phyloP scores from a whole-genome alignment of 257 asterid species.

The Ocimum tenuiflorum region DNA sequence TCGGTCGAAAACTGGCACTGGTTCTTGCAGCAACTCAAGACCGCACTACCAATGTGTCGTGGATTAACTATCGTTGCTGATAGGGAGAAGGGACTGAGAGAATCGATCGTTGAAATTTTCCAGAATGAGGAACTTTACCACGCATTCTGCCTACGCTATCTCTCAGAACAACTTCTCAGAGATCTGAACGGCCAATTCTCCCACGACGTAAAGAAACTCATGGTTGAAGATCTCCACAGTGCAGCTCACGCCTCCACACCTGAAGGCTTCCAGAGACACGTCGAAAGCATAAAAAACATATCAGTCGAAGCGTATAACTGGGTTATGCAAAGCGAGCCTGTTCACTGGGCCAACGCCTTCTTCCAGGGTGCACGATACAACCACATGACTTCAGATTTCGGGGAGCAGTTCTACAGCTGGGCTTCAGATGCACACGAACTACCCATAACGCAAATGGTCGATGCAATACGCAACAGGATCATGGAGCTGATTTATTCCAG shows the following conservation, averaged over 20 bases:
- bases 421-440: slow-evolving; percentile 80
- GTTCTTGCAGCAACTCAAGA: slow-evolving; percentile 78
- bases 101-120: slow-evolving; percentile 63
- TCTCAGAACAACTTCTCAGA: slow-evolving; percentile 72
- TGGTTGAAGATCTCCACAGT: slow-evolving; percentile 66
- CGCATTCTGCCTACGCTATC: slow-evolving; percentile 67
- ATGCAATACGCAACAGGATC: slow-evolving; percentile 62
- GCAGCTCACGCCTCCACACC: slow-evolving; percentile 63
- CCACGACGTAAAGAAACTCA: slow-evolving; percentile 75
- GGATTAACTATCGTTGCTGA: slow-evolving; percentile 80
- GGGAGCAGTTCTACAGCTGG: slow-evolving; percentile 84
- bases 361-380: slow-evolving; percentile 83
- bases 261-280: slow-evolving; percentile 61
- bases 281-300: slow-evolving; percentile 68
- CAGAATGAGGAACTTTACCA: slow-evolving; percentile 68
- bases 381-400: slow-evolving; percentile 69
- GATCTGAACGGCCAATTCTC: slow-evolving; percentile 83
- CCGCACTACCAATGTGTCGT: slow-evolving; percentile 48
- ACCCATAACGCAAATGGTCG: slow-evolving; percentile 97
- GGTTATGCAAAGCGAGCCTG: slow-evolving; percentile 84
- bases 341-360: slow-evolving; percentile 80
- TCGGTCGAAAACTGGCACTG: slow-evolving; percentile 88
- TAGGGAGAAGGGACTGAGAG: slow-evolving; percentile 78
- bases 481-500: slow-evolving; percentile 58
- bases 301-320: slow-evolving; percentile 79